Base-by-base conservation (phyloP, 805 yeast genomes). In the Spathaspora hagerdaliae region DNA sequence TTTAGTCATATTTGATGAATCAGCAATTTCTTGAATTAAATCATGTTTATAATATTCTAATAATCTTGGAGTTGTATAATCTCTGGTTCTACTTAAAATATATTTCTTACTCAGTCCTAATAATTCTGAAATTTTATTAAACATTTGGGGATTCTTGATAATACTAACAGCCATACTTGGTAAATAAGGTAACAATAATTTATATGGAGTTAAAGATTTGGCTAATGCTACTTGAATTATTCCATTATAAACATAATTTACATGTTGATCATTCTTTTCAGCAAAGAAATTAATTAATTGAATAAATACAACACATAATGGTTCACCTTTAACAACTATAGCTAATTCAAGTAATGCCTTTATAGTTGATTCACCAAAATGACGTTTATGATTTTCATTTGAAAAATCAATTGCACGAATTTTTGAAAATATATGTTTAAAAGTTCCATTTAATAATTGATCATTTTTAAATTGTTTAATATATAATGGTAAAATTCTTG, bases 51-150 rank as follows among this genome's bases (percentile, higher is more conserved):
- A 81, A 39, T 80, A 80, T 8, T 83, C 82, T 44, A 90, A 73
- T 6, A 91, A 70, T 51, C 83, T 76, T 0, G 98, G 97, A 0
- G 91, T 75, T 0, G 91, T 87, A 55, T 81, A 84, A 14, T 80
- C 78, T 39, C 81, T 78, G 5, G 95, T 88, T 44, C 92, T 72
- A 32, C 72, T 72, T 27, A 91, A 67, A 43, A 94, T 85, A 14
- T 79, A 79, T 14, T 71, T 73, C 3, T 74, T 69, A 1, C 86
- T 73, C 39, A 88, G 78, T 0, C 82, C 85, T 14, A 89, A 73
- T 9, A 88, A 67, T 27, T 79, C 81, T 6, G 90, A 78, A 13
- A 92, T 70, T 47, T 78, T 75, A 26, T 71, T 70, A 27, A 88
- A 74, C 44, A 86, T 67, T 5, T 72, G 65, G 0, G 82, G 79